A percentile compares a stretch with the other conserved stretches of the same genome.
Evolutionary conservation across 805 yeast genomes (phyloP).

Genomic region (Yarrowia porcina): DNA sequence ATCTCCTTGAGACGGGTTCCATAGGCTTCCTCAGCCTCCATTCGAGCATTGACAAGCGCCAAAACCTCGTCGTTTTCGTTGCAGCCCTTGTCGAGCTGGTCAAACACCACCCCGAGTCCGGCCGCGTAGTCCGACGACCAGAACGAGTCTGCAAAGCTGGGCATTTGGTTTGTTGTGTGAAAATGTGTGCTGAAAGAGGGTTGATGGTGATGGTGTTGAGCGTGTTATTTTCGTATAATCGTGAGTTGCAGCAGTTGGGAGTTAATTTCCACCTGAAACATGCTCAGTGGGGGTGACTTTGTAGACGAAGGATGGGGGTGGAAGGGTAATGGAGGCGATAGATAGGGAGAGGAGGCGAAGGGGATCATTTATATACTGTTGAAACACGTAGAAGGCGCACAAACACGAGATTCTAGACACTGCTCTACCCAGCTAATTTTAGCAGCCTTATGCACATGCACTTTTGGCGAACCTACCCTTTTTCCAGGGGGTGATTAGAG

Average conservation of each 20-base stretch:
- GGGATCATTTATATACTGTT: no score
- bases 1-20: constrained; percentile 54
- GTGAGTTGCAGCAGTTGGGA: neutral
- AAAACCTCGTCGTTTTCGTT: constrained; percentile 68
- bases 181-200: neutral
- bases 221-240: constrained; percentile 5
- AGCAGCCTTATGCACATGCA: neutral
- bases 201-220: neutral
- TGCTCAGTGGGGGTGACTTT: neutral
- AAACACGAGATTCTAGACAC: neutral
- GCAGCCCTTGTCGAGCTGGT: constrained; percentile 50
- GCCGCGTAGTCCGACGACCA: constrained; percentile 67
- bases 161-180: constrained; percentile 34
- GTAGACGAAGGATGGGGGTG: neutral
- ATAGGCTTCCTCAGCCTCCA: constrained; percentile 66
- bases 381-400: neutral
- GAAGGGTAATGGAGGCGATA: no score
- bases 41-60: constrained; percentile 60
- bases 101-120: constrained; percentile 42
- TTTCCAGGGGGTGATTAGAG: neutral
- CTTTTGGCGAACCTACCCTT: neutral
- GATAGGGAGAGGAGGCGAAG: no score
- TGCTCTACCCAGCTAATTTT: neutral
- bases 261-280: constrained; percentile 11
- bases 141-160: constrained; percentile 69